Percentiles rank a stretch among this genome's conserved stretches.
phyloP scores from a whole-genome alignment of 306 rosid species.

The Sphenostylis stenocarpa region DNA sequence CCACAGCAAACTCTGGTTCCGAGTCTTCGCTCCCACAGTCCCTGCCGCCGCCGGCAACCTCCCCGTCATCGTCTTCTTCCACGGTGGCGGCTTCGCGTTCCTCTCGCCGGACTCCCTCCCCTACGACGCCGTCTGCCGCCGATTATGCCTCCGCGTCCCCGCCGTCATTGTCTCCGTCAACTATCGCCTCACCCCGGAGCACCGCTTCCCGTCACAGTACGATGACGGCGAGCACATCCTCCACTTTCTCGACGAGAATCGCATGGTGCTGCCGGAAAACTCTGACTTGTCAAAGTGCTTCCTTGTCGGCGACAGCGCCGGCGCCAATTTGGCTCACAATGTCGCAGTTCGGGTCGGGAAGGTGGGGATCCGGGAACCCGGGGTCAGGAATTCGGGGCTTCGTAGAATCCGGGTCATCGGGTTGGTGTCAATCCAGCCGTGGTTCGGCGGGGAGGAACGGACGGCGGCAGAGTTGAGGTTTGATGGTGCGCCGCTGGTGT shows the following conservation, averaged over 20 bases:
- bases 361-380: background rate
- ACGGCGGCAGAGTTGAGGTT: conserved; percentile 59
- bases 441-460: conserved; percentile 76
- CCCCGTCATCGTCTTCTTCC: conserved; percentile 29
- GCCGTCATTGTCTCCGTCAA: conserved; percentile 62
- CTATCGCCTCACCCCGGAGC: conserved; percentile 75
- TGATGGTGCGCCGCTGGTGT: conserved; percentile 39
- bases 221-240: conserved; percentile 68
- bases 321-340: conserved; percentile 71
- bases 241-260: conserved; percentile 37
- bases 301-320: conserved; percentile 81
- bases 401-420: conserved; percentile 28
- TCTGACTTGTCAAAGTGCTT: conserved; percentile 61
- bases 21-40: conserved; percentile 46
- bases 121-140: conserved; percentile 55
- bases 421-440: conserved; percentile 64
- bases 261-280: conserved; percentile 29
- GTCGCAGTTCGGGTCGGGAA: conserved; percentile 44
- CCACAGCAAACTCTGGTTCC: conserved; percentile 52
- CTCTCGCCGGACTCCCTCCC: conserved; percentile 39
- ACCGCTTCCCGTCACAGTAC: conserved; percentile 60
- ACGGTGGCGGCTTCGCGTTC: conserved; percentile 57
- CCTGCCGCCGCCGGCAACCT: background rate
- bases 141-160: conserved; percentile 41
- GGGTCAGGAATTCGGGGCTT: background rate